These are phyloP conservation scores for Glycine soja DNA, from an alignment of 306 rosid genomes.

Conservation along the genomic window DNA sequence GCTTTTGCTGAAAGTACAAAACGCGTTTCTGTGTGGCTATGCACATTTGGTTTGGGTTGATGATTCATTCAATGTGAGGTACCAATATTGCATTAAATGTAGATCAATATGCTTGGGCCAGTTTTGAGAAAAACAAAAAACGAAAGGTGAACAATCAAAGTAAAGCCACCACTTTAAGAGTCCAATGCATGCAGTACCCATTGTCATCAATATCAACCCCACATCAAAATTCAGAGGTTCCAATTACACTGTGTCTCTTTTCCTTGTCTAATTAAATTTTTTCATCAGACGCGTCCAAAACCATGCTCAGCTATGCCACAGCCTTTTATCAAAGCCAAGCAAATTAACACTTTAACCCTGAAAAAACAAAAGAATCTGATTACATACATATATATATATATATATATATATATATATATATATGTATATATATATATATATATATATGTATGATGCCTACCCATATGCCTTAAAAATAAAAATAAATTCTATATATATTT, in stretches of 20 bases:
- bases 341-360: background rate
- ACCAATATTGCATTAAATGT: slow-evolving; percentile 16
- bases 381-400: background rate
- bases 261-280: background rate
- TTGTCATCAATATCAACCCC: slow-evolving; percentile 11
- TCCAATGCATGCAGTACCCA: background rate
- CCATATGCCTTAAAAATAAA: too few species aligned
- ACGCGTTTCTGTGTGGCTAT: background rate
- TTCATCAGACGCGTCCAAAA: background rate
- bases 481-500: too few species aligned
- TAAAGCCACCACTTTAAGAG: background rate
- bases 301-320: background rate
- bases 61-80: background rate
- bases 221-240: background rate
- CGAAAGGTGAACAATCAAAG: background rate
- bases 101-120: background rate
- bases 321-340: background rate
- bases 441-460: background rate
- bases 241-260: background rate
- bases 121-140: slow-evolving; percentile 18
- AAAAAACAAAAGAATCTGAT: background rate
- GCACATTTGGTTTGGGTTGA: background rate
- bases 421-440: background rate
- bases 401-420: background rate
- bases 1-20: background rate